Percentiles rank a stretch among this genome's conserved stretches.
Evolutionary conservation across 148 eudicot genomes (phyloP).

Genomic region (Mesembryanthemum crystallinum): DNA sequence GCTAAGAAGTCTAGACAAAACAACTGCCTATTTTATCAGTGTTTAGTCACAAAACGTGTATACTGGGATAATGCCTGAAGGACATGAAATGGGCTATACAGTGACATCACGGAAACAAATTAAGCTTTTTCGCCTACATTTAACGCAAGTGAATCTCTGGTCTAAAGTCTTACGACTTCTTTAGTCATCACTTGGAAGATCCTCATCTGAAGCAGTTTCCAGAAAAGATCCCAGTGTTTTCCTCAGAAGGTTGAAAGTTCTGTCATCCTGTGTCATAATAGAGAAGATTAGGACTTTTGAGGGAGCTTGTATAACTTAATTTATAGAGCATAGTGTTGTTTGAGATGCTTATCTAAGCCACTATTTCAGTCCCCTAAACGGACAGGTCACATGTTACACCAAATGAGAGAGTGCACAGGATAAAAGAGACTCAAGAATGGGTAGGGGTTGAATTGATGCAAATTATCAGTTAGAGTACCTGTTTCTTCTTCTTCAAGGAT

Average conservation of each 20-base stretch:
- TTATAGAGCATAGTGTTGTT: neutral
- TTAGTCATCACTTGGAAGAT: conserved; percentile 60
- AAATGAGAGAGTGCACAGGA: neutral
- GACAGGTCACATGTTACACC: neutral
- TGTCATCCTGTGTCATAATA: conserved; percentile 54
- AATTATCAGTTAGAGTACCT: conserved; percentile 38
- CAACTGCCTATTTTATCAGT: neutral
- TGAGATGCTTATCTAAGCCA: neutral
- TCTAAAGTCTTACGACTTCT: neutral
- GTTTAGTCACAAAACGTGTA: neutral
- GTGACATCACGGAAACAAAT: neutral
- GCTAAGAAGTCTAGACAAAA: neutral
- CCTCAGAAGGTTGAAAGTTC: conserved; percentile 73
- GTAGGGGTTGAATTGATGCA: too few relatives aligned
- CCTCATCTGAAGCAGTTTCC: conserved; percentile 76
- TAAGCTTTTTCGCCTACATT: neutral
- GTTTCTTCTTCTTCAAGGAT: conserved; percentile 67
- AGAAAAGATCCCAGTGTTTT: conserved; percentile 77
- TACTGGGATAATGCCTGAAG: neutral
- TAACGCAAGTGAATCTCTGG: neutral
- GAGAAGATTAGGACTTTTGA: neutral
- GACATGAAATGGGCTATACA: neutral
- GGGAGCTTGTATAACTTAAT: neutral
- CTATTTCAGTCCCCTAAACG: neutral
- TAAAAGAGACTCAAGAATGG: too few relatives aligned